Percentiles rank a stretch among this genome's conserved stretches.
phyloP scores from a whole-genome alignment of 768 basidiomycete genomes.

The Jaapia argillacea region DNA sequence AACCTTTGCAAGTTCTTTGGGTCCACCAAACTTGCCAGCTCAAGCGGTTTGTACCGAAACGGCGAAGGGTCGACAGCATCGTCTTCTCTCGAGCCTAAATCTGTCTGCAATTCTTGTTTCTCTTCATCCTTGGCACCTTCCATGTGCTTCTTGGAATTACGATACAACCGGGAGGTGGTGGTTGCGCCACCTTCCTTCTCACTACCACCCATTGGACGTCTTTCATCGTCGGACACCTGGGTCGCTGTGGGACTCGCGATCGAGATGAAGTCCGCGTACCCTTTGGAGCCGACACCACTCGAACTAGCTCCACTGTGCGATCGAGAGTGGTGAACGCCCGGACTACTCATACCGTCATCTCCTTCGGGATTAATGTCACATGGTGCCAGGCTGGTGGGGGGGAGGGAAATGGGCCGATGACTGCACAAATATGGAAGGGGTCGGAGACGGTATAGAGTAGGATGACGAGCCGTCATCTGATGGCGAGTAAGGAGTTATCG shows the following conservation, averaged over 20 bases:
- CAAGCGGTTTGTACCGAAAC: slow-evolving; percentile 63
- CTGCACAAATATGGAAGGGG: slow-evolving; percentile 48
- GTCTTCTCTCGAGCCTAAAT: slow-evolving; percentile 25
- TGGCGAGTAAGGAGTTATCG: too few relatives aligned
- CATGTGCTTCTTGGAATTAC: slow-evolving; percentile 1
- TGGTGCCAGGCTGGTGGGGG: slow-evolving; percentile 39
- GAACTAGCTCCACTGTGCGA: slow-evolving; percentile 25
- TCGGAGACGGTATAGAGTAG: slow-evolving; percentile 43
- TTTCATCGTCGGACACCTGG: slow-evolving; percentile 26
- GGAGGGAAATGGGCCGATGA: slow-evolving; percentile 44
- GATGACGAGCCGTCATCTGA: slow-evolving; percentile 28
- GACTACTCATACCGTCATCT: slow-evolving; percentile 38
- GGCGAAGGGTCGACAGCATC: slow-evolving; percentile 52
- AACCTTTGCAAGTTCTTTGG: slow-evolving; percentile 73
- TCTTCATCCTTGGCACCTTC: slow-evolving; percentile 9
- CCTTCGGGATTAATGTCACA: slow-evolving; percentile 63
- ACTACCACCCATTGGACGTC: too few relatives aligned
- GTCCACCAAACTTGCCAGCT: slow-evolving; percentile 81
- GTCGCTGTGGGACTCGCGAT: slow-evolving; percentile 27
- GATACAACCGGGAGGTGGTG: too few relatives aligned
- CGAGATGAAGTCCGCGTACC: slow-evolving; percentile 4
- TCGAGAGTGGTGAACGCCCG: slow-evolving; percentile 24
- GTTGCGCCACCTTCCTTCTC: slow-evolving; percentile 11
- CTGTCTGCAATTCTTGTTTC: slow-evolving; percentile 13
- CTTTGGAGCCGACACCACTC: slow-evolving; percentile 16